Evolutionary conservation across 352 stramenopile genomes (phyloP).

Genomic region (Thalassiosira hispida): DNA sequence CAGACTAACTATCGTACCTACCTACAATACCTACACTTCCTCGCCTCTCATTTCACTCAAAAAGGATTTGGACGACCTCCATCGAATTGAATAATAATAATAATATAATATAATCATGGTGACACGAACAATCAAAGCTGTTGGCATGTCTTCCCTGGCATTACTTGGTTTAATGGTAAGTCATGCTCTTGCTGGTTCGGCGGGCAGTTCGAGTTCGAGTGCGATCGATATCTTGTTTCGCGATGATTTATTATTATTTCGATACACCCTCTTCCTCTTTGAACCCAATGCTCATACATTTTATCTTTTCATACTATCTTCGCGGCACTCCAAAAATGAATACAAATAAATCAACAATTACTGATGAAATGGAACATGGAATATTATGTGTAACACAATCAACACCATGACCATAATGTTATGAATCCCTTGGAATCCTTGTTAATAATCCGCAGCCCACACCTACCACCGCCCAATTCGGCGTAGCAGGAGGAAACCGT

Average conservation of each 20-base stretch:
- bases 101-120: slow-evolving; percentile 2
- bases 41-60: no score
- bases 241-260: no score
- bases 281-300: not conserved
- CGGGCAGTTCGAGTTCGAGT: no score
- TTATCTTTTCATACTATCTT: not conserved
- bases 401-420: no score
- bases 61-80: not conserved
- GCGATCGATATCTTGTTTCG: no score
- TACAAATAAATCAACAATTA: no score
- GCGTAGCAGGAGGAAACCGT: slow-evolving; percentile 49
- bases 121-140: slow-evolving; percentile 21
- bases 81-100: not conserved
- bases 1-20: no score
- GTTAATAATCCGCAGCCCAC: slow-evolving; percentile 1
- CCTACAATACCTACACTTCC: no score
- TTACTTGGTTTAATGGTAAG: slow-evolving; percentile 19
- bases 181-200: not conserved
- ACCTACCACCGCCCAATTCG: slow-evolving; percentile 64
- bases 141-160: slow-evolving; percentile 7
- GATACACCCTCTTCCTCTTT: no score
- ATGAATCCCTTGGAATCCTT: not conserved
- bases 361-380: no score
- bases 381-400: no score
- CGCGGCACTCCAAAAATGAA: not conserved